Conservation (phyloP, 2,329 filamentous ascomycete species). For the Epichloe scottii region DNA sequence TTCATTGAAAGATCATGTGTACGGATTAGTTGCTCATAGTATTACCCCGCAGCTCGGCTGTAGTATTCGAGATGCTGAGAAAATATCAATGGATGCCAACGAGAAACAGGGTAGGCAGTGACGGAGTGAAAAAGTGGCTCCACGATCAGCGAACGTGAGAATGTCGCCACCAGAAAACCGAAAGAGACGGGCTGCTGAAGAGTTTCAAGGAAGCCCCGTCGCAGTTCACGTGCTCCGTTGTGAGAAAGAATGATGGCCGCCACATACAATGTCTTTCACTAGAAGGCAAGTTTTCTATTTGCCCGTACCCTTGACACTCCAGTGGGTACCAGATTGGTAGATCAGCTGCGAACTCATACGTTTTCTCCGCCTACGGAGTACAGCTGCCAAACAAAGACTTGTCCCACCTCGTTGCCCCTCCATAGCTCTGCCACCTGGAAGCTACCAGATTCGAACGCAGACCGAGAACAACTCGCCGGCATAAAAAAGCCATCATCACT, state of each 20-base stretch:
- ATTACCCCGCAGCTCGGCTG: too few relatives aligned
- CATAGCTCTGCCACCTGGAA: neutral
- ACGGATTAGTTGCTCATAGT: too few relatives aligned
- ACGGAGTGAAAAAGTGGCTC: neutral
- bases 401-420: neutral
- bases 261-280: too few relatives aligned
- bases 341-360: too few relatives aligned
- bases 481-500: neutral
- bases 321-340: too few relatives aligned
- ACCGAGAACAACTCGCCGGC: neutral
- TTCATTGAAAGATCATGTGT: too few relatives aligned
- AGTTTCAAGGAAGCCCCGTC: too few relatives aligned
- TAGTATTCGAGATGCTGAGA: too few relatives aligned
- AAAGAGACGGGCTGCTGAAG: neutral
- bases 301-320: too few relatives aligned
- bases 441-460: neutral
- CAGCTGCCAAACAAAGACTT: neutral
- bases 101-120: neutral
- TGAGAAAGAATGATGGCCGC: too few relatives aligned
- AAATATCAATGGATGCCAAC: neutral
- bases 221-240: neutral
- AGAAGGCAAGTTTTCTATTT: too few relatives aligned
- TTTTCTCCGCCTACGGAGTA: neutral
- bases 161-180: neutral
- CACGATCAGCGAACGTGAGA: neutral